A percentile compares a stretch with the other conserved stretches of the same genome.
These are phyloP conservation scores for Cajanus cajan DNA, from an alignment of 306 rosid genomes.

Conservation along the genomic window DNA sequence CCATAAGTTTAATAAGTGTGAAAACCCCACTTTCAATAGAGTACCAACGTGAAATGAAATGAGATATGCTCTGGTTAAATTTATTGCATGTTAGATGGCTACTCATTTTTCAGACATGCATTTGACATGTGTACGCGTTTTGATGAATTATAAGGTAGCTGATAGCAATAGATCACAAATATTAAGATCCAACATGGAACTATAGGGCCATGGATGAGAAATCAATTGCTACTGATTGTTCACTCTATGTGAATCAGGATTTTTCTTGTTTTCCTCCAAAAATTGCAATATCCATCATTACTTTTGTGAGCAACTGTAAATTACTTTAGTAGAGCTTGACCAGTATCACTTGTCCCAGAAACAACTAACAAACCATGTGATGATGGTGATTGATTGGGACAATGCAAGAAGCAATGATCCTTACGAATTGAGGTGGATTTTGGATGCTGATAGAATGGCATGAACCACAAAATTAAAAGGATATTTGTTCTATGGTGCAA, in stretches of 20 bases:
- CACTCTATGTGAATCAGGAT: not conserved
- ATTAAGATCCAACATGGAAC: not conserved
- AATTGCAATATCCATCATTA: not conserved
- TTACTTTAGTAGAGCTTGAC: not conserved
- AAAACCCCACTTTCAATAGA: not conserved
- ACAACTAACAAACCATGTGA: not conserved
- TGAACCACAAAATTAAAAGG: not conserved
- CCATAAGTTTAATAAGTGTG: not conserved
- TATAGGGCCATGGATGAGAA: not conserved
- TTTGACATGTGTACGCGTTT: not conserved
- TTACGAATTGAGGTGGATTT: not conserved
- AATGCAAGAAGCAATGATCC: not conserved
- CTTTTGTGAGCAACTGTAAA: not conserved
- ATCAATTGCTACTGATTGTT: not conserved
- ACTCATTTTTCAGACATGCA: not conserved
- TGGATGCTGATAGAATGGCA: not conserved
- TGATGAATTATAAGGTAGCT: not conserved
- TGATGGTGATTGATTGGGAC: not conserved
- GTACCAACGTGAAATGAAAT: constrained; percentile 11
- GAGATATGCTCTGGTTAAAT: not conserved
- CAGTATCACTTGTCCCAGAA: not conserved
- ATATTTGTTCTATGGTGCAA: not conserved
- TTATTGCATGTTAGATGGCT: not conserved
- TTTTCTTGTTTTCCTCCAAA: not conserved
- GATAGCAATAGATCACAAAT: not conserved